These are phyloP conservation scores for Eucalyptus virginea DNA, from an alignment of 345 rosid genomes.

Conservation along the genomic window DNA sequence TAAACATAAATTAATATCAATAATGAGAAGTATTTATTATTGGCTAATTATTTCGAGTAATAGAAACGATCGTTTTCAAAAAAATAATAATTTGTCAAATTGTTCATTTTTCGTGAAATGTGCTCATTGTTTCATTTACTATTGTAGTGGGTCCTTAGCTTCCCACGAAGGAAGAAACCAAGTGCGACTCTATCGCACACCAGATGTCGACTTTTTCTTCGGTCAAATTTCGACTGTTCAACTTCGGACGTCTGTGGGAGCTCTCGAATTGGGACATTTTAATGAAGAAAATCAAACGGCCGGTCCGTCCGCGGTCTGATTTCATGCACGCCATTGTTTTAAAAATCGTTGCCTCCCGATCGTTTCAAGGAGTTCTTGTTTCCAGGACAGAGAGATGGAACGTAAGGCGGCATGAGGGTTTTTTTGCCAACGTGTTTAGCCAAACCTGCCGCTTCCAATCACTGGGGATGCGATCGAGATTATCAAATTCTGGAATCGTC, in stretches of 20 bases:
- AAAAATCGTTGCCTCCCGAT: background rate
- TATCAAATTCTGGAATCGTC: background rate
- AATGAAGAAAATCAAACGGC: background rate
- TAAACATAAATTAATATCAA: too few species aligned
- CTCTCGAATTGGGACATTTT: background rate
- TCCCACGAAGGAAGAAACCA: background rate
- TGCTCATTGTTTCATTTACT: background rate
- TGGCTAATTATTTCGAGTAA: rapidly evolving
- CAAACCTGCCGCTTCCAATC: background rate
- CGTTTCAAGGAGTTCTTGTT: background rate
- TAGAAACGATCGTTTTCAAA: too few species aligned
- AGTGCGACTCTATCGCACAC: background rate
- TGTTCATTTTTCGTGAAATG: rapidly evolving
- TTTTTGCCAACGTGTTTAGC: background rate
- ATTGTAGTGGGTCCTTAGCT: background rate
- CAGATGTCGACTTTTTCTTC: background rate
- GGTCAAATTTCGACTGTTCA: background rate
- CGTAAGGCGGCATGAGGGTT: background rate
- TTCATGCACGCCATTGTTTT: background rate
- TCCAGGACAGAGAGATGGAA: background rate
- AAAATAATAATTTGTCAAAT: too few species aligned
- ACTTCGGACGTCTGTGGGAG: background rate
- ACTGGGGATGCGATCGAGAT: background rate
- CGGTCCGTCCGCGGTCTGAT: background rate
- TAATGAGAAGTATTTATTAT: too few species aligned